phyloP scores from a whole-genome alignment of 345 rosid species.

The Aquilaria sinensis region DNA sequence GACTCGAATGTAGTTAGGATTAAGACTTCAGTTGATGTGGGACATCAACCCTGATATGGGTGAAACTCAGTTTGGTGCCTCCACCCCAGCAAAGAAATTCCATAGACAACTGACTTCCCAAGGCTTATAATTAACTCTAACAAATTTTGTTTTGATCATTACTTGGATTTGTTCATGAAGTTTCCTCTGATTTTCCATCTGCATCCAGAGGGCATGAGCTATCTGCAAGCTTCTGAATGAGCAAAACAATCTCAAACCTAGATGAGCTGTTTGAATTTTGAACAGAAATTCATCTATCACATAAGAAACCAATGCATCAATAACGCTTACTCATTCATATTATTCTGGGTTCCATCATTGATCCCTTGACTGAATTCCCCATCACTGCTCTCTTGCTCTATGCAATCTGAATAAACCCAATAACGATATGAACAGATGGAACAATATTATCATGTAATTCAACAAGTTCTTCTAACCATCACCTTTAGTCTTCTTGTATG shows the following conservation, averaged over 20 bases:
- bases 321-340: constrained; percentile 50
- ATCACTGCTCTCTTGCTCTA: constrained; percentile 35
- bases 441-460: background rate
- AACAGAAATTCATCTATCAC: constrained; percentile 7
- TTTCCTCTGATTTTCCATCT: constrained; percentile 88
- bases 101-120: too few relatives aligned
- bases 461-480: constrained; percentile 23
- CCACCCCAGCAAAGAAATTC: too few relatives aligned
- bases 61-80: too few relatives aligned
- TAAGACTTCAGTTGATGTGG: too few relatives aligned
- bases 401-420: constrained; percentile 35
- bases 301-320: constrained; percentile 7
- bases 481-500: constrained; percentile 28
- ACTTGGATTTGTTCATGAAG: constrained; percentile 97
- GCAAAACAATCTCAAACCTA: constrained; percentile 15
- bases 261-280: constrained; percentile 2
- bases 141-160: too few relatives aligned
- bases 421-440: constrained; percentile 3
- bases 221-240: constrained; percentile 61
- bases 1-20: too few relatives aligned
- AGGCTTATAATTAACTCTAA: too few relatives aligned
- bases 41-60: too few relatives aligned
- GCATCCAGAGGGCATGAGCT: constrained; percentile 76
- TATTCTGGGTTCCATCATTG: constrained; percentile 32
- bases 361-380: constrained; percentile 17